Evolutionary conservation across 202 grass and related monocot species (phyloP).

Genomic region (Panicum virgatum): DNA sequence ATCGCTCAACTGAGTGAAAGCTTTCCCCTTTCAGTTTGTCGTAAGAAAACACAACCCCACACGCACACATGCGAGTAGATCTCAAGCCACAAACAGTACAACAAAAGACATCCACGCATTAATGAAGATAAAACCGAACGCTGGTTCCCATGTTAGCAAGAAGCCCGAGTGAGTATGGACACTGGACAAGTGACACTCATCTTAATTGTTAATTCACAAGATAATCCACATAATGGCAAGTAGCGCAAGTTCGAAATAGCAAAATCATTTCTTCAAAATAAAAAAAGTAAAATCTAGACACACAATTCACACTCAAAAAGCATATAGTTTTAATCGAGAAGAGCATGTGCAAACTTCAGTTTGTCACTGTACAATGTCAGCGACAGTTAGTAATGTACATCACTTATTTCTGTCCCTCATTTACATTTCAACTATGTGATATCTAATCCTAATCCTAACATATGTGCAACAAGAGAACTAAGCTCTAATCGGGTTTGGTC

Average conservation of each 20-base stretch:
- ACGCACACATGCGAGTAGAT: no score
- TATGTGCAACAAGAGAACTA: background rate
- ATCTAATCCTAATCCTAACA: conserved; percentile 5
- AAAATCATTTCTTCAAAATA: no score
- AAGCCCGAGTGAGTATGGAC: background rate
- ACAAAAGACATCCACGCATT: background rate
- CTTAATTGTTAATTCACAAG: background rate
- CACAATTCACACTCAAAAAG: background rate
- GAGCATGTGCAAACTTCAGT: background rate
- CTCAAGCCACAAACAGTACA: no score
- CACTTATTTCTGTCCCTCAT: background rate
- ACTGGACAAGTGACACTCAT: background rate
- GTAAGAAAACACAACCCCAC: no score
- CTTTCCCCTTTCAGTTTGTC: no score
- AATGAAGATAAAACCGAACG: background rate
- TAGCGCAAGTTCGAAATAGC: background rate
- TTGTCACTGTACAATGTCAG: background rate
- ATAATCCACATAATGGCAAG: background rate
- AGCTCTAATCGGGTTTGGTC: background rate
- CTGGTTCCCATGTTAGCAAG: background rate
- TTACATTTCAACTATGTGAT: background rate
- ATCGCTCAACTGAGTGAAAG: no score
- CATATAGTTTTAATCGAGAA: no score
- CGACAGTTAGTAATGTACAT: background rate
- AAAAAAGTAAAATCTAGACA: no score